A percentile compares a stretch with the other conserved stretches of the same genome.
These are phyloP conservation scores for Fusarium sp. DNA, from an alignment of 2,329 filamentous ascomycete species.

Conservation along the genomic window DNA sequence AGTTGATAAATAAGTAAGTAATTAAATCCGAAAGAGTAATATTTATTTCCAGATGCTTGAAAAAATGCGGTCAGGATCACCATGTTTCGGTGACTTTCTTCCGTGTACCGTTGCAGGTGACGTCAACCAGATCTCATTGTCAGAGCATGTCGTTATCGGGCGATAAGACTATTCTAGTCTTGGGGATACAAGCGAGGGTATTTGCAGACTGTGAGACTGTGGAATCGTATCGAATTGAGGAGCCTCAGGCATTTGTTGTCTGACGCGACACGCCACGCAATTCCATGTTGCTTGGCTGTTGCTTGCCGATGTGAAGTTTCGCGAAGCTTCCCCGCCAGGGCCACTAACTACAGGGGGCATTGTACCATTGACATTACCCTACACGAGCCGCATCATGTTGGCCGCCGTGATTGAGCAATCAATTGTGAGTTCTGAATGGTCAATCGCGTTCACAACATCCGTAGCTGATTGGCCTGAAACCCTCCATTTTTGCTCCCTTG, in stretches of 20 bases:
- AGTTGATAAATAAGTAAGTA: no score
- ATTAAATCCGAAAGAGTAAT: not conserved
- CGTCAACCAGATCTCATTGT: constrained; percentile 20
- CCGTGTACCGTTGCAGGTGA: constrained; percentile 7
- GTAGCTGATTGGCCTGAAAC: not conserved
- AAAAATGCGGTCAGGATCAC: constrained; percentile 1
- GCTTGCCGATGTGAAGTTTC: constrained; percentile 4
- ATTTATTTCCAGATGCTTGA: not conserved
- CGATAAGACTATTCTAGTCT: not conserved
- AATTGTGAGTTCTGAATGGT: not conserved
- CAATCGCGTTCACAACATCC: not conserved
- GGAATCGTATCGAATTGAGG: not conserved
- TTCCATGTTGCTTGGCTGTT: not conserved
- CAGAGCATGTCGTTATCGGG: not conserved
- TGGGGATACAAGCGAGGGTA: constrained; percentile 12
- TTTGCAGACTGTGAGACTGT: not conserved
- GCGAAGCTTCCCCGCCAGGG: constrained; percentile 17
- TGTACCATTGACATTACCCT: not conserved
- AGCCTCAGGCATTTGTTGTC: constrained; percentile 13
- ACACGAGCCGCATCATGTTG: not conserved
- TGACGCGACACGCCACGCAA: not conserved
- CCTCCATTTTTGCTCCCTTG: not conserved
- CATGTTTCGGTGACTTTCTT: constrained; percentile 14
- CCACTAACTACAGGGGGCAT: not conserved
- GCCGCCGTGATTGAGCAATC: not conserved